phyloP scores from a whole-genome alignment of 108 stramenopile genomes.

The Mayamaea pseudoterrestris region DNA sequence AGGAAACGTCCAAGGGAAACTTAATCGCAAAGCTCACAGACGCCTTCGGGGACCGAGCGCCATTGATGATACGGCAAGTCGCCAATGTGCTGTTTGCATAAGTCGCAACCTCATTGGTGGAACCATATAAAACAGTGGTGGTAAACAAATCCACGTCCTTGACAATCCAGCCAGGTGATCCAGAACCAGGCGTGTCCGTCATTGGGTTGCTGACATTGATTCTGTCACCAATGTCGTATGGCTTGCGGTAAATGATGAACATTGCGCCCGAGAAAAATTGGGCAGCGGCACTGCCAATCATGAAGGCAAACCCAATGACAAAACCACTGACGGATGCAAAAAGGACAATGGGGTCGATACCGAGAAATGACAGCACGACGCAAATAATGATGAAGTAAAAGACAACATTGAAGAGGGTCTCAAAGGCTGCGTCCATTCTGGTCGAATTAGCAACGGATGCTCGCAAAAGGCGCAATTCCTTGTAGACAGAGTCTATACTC shows the following conservation, averaged over 20 bases:
- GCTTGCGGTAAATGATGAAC: constrained; percentile 39
- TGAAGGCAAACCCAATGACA: constrained; percentile 27
- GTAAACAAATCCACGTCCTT: constrained; percentile 33
- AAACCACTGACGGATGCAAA: constrained; percentile 21
- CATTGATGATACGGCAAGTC: constrained; percentile 50
- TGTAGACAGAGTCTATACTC: constrained; percentile 55
- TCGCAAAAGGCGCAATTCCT: constrained; percentile 38
- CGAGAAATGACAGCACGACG: constrained; percentile 27
- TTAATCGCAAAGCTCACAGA: constrained; percentile 29
- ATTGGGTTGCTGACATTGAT: constrained; percentile 32
- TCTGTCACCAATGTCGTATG: constrained; percentile 61
- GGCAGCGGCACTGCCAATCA: constrained; percentile 20
- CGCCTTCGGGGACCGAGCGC: constrained; percentile 52
- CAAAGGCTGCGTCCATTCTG: constrained; percentile 45
- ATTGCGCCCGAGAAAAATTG: constrained; percentile 41
- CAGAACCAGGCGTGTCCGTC: constrained; percentile 19
- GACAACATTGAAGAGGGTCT: constrained; percentile 43
- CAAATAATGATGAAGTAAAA: constrained; percentile 30
- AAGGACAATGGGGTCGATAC: constrained; percentile 27
- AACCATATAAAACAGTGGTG: constrained; percentile 29
- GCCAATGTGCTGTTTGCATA: constrained; percentile 54
- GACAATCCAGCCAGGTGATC: constrained; percentile 56
- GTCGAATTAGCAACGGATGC: constrained; percentile 36
- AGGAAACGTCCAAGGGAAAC: constrained; percentile 43
- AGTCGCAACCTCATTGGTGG: constrained; percentile 59